Conservation (phyloP, 2,329 filamentous ascomycete species). For the Graphilbum ipis-grandicollis region DNA sequence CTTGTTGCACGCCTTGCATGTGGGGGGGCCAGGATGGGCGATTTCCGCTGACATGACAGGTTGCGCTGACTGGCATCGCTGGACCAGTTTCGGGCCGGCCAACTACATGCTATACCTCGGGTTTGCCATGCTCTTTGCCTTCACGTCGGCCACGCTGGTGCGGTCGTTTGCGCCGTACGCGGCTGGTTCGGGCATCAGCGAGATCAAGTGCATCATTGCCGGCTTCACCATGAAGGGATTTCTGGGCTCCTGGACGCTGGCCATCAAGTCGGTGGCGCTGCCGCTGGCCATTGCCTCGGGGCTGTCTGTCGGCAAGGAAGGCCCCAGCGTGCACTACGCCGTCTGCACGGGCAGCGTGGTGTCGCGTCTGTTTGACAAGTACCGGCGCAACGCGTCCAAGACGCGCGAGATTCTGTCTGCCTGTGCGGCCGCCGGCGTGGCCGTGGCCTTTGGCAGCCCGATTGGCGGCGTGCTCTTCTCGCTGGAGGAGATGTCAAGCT, state of each 20-base stretch:
- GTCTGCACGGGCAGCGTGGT: constrained; percentile 97
- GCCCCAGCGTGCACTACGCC: constrained; percentile 96
- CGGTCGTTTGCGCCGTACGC: constrained; percentile 90
- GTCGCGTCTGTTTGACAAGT: constrained; percentile 82
- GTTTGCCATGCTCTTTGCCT: constrained; percentile 72
- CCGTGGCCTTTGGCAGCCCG: constrained; percentile 90
- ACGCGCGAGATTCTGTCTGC: constrained; percentile 90
- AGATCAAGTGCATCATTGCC: constrained; percentile 98
- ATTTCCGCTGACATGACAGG: no score
- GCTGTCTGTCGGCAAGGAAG: constrained; percentile 89
- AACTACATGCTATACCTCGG: constrained; percentile 84
- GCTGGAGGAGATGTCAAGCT: constrained; percentile 90
- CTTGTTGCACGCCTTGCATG: no score
- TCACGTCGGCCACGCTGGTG: constrained; percentile 67
- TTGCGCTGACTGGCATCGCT: constrained; percentile 76
- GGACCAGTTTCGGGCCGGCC: constrained; percentile 59
- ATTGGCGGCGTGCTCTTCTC: constrained; percentile 96
- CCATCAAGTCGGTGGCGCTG: constrained; percentile 86
- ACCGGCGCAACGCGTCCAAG: constrained; percentile 79
- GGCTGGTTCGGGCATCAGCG: constrained; percentile 88
- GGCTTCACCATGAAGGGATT: constrained; percentile 99
- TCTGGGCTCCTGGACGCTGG: constrained; percentile 72
- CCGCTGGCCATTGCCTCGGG: constrained; percentile 89
- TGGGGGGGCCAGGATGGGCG: no score
- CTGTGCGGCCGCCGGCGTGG: constrained; percentile 85